Evolutionary conservation across 225 moss, liverwort and hornwort species (phyloP), one percentile per base, ranked within the genome.

Genomic region (Polytrichum formosum): DNA sequence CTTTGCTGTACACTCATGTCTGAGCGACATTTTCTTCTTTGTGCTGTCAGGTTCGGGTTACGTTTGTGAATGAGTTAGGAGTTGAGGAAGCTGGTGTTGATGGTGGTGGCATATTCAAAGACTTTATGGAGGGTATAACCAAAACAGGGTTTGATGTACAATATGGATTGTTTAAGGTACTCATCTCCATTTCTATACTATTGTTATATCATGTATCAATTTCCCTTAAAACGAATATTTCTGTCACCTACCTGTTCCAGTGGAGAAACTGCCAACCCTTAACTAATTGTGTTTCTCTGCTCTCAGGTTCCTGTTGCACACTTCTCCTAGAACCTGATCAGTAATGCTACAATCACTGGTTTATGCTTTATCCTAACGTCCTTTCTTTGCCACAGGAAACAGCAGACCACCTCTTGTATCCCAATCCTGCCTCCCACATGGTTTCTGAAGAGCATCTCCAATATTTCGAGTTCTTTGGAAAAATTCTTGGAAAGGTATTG

Each of bases 11-110:
- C 35, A 35, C 16, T 46, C 16, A 16, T 13, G 16, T 46, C 46
- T 46, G 70, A 67, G 60, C 18, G 56, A 20, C 25, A 68, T 64
- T 66, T 73, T 55, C 13, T 69, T 79, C 58, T 46, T 74, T 74
- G 58, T 70, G 56, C 53, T 64, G 68, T 65, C 83, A 96, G 96
- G 90, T 98, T 73, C 91, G 92, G 73, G 94, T 98, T 56, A 88
- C 87, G 10, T 98, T 98, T 84, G 92, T 98, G 60, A 94, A 98
- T 69, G 94, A 98, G 75, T 79, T 94, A 80, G 98, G 98, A 78
- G 98, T 92, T 26, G 98, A 98, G 65, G 98, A 98, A 89, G 98
- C 98, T 75, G 98, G 98, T 72, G 98, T 98, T 79, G 98, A 98
- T 79, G 98, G 98, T 67, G 98, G 98, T 56, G 98, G 98, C 5